phyloP scores from a whole-genome alignment of 805 yeast genomes.

The Myxozyma melibiosi region DNA sequence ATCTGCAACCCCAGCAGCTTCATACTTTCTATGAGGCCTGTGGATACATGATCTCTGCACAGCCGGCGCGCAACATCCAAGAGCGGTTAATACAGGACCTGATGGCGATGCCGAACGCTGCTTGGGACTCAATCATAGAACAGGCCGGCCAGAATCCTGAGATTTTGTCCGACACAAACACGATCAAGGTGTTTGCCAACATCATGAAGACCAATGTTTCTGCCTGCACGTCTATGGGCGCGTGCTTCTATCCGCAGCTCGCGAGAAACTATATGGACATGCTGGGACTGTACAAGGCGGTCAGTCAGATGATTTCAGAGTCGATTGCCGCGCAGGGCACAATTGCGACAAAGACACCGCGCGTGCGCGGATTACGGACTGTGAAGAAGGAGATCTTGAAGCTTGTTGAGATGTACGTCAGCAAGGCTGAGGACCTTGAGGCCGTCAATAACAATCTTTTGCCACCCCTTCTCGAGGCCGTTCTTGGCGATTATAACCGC shows the following conservation, averaged over 20 bases:
- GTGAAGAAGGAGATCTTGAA: conserved; percentile 92
- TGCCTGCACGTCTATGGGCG: conserved; percentile 91
- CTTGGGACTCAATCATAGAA: conserved; percentile 88
- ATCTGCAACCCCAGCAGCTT: conserved; percentile 94
- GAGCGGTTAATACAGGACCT: conserved; percentile 72
- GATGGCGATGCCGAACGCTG: conserved; percentile 90
- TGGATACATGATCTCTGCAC: conserved; percentile 90
- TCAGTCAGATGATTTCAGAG: conserved; percentile 79
- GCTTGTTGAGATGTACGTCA: conserved; percentile 82
- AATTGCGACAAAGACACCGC: conserved; percentile 91
- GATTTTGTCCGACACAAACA: conserved; percentile 64
- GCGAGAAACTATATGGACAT: conserved; percentile 84
- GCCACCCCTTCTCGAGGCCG: conserved; percentile 79
- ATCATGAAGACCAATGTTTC: conserved; percentile 94
- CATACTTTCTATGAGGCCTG: conserved; percentile 98
- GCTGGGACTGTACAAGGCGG: conserved; percentile 87
- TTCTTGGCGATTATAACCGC: conserved; percentile 81
- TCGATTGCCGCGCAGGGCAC: conserved; percentile 78
- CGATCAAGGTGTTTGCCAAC: conserved; percentile 89
- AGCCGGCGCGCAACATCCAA: conserved; percentile 66
- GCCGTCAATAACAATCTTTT: conserved; percentile 82
- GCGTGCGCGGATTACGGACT: conserved; percentile 92
- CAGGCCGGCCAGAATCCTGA: conserved; percentile 84
- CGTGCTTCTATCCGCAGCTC: conserved; percentile 85
- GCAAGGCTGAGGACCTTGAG: conserved; percentile 82